Base-by-base conservation (phyloP, 1,139 yeast species). In the Debaryomyces singareniensis region DNA sequence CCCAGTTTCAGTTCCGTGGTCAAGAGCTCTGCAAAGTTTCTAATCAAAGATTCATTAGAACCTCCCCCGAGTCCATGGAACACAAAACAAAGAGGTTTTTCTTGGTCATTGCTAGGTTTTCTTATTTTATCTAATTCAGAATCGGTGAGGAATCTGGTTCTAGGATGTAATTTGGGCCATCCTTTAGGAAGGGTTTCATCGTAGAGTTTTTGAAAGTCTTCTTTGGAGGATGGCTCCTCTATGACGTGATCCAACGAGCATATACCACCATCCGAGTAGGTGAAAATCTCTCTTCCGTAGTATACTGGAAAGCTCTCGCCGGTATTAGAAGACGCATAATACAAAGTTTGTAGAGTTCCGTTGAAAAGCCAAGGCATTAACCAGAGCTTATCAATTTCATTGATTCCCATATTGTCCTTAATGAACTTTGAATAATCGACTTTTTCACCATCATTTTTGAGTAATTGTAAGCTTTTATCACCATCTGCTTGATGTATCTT, bases 51-150 rank as follows among this genome's bases (percentile, higher is more conserved):
- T 50, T 89, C 96, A 43, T 86, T 94, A 13, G 95, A 81, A 0
- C 96, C 96, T 13, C 96, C 96, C 4, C 86, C 89, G 24, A 89
- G 69, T 0, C 96, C 97, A 49, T 89, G 96, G 29, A 80, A 58
- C 4, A 81, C 65, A 15, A 87, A 70, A 20, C 83, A 69, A 32
- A 87, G 58, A 2, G 96, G 95, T 32, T 62, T 70, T 1, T 48
- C 40, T 9, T 47, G 37, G 4, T 58, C 53, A 16, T 25, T 24
- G 16, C 51, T 50, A 2, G 48, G 48, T 1, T 51, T 43, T 20
- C 44, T 45, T 21, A 49, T 54, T 27, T 51, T 53, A 3, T 45
- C 47, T 30, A 60, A 44, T 29, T 57, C 69, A 5, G 58, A 62
- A 2, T 68, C 61, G 3, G 70, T 61, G 43, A 85, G 65, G 46